Conservation (phyloP, 768 basidiomycete species). For the Podaxis sp. region DNA sequence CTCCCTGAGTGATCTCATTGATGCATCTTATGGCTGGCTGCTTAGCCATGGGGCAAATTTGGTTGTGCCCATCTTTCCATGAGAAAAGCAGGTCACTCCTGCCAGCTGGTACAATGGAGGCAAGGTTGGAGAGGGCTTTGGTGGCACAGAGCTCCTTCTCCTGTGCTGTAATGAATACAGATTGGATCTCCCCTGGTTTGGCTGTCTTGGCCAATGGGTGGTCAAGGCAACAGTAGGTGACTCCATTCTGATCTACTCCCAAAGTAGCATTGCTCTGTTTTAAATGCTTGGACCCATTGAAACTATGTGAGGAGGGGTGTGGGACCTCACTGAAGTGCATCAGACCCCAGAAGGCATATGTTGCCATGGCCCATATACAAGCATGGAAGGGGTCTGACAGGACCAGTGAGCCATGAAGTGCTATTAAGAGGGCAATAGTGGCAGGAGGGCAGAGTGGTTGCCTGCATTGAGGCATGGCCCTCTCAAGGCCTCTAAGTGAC, state of each 20-base stretch:
- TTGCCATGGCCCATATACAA: slow-evolving; percentile 36
- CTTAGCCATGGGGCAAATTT: slow-evolving; percentile 30
- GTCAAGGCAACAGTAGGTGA: slow-evolving; percentile 27
- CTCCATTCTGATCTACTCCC: slow-evolving; percentile 24
- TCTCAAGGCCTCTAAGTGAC: slow-evolving; percentile 29
- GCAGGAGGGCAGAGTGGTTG: slow-evolving; percentile 31
- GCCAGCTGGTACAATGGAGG: slow-evolving; percentile 24
- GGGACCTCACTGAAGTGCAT: slow-evolving; percentile 39
- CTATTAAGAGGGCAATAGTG: slow-evolving; percentile 30
- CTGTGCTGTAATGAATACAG: slow-evolving; percentile 23
- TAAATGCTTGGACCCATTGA: slow-evolving; percentile 23
- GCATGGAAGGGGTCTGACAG: slow-evolving; percentile 36
- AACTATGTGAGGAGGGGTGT: slow-evolving; percentile 21
- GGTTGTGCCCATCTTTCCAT: slow-evolving; percentile 29
- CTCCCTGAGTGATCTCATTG: slow-evolving; percentile 27
- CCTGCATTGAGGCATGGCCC: slow-evolving; percentile 17
- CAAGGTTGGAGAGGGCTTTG: slow-evolving; percentile 30
- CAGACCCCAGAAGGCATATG: slow-evolving; percentile 39
- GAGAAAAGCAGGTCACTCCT: slow-evolving; percentile 34
- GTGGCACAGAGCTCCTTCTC: slow-evolving; percentile 29
- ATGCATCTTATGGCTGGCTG: slow-evolving; percentile 24
- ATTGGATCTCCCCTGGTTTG: slow-evolving; percentile 28
- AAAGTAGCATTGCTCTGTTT: slow-evolving; percentile 22
- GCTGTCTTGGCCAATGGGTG: slow-evolving; percentile 39
- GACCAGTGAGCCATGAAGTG: slow-evolving; percentile 22